These are phyloP conservation scores for Ormosia emarginata DNA, from an alignment of 306 rosid species.

Conservation along the genomic window DNA sequence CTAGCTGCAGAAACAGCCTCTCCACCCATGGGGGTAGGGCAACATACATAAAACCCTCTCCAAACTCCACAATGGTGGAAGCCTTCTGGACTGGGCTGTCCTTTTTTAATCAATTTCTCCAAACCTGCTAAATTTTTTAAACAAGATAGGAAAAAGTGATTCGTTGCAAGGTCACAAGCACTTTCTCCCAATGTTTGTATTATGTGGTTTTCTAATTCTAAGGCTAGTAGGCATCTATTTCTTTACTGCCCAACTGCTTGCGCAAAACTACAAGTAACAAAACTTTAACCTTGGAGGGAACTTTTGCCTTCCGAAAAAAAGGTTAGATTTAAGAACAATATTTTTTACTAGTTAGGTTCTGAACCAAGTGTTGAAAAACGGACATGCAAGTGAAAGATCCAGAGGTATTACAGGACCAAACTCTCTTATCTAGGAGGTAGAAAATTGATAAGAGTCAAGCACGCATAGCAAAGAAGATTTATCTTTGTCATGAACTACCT, in stretches of 20 bases:
- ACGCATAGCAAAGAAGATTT: not conserved
- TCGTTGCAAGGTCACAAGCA: not conserved
- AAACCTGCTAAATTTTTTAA: not conserved
- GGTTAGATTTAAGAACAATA: not conserved
- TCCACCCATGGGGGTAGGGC: not conserved
- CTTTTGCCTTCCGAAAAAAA: not conserved
- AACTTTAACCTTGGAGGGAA: slow-evolving; percentile 7
- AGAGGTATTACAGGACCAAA: not conserved
- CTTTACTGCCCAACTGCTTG: not conserved
- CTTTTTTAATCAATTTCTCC: not conserved
- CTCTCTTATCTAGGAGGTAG: not conserved
- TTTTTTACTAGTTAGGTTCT: not conserved
- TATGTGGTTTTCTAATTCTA: not conserved
- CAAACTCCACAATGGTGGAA: not conserved
- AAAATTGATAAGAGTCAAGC: not conserved
- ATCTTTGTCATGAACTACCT: not conserved
- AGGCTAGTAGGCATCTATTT: not conserved
- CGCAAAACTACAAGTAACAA: not conserved
- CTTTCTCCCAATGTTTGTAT: not conserved
- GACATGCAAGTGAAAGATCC: not conserved
- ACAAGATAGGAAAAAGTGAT: not conserved
- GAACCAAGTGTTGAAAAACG: not conserved
- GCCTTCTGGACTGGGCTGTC: not conserved
- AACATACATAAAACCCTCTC: not conserved
- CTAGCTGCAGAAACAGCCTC: not conserved